These are phyloP conservation scores for Rutidosis leptorrhynchoides DNA, from an alignment of 129 eudicot genomes.

Conservation along the genomic window DNA sequence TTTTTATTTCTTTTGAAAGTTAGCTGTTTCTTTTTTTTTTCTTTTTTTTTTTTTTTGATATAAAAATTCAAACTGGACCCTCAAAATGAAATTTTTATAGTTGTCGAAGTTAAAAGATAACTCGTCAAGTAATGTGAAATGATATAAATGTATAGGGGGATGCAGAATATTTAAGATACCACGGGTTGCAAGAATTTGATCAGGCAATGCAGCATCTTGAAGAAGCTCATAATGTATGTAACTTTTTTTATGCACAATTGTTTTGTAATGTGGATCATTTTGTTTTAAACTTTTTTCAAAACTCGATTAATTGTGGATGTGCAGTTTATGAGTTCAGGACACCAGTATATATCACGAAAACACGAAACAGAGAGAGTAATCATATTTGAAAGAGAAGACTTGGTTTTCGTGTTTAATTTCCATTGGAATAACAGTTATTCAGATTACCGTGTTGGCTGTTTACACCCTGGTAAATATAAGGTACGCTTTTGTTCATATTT, in stretches of 20 bases:
- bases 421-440: conserved; percentile 91
- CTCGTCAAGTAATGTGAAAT: conserved; percentile 9
- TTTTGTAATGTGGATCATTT: not conserved
- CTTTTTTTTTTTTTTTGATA: too few species aligned
- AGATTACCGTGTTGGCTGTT: conserved; percentile 84
- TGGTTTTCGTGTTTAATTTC: conserved; percentile 90
- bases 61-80: not conserved
- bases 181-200: conserved; percentile 94
- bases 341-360: conserved; percentile 86
- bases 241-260: conserved; percentile 1
- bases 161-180: conserved; percentile 84
- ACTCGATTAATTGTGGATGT: conserved; percentile 9
- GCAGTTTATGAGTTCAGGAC: conserved; percentile 97
- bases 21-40: not conserved
- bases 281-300: too few species aligned
- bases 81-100: not conserved
- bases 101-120: not conserved
- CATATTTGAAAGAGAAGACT: conserved; percentile 79
- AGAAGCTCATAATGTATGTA: conserved; percentile 73
- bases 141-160: conserved; percentile 58
- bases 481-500: conserved; percentile 33
- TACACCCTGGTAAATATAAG: conserved; percentile 90
- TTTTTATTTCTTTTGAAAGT: not conserved
- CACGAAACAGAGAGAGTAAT: conserved; percentile 85
- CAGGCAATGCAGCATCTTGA: conserved; percentile 97